These are phyloP conservation scores for Magnolia officinalis DNA, from an alignment of 164 flowering plant genomes.

Conservation along the genomic window DNA sequence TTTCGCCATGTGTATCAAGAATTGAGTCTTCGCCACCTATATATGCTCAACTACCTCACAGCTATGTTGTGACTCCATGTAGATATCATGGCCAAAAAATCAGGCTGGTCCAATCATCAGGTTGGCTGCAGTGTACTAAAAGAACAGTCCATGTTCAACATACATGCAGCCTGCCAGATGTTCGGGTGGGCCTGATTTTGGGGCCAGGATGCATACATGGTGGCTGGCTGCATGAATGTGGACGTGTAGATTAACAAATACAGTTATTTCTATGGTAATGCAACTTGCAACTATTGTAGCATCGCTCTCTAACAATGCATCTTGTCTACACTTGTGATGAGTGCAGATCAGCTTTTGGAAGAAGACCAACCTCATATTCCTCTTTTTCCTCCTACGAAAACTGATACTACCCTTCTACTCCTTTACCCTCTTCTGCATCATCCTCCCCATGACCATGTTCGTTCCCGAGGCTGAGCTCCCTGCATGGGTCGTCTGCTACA, in stretches of 20 bases:
- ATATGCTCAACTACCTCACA: neutral
- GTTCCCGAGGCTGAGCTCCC: slow-evolving; percentile 98
- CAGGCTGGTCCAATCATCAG: too few species aligned
- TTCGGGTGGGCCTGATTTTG: too few species aligned
- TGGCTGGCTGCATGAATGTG: too few species aligned
- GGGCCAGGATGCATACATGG: too few species aligned
- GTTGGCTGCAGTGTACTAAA: too few species aligned
- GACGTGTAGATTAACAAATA: too few species aligned
- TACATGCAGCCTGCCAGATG: too few species aligned
- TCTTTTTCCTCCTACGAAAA: slow-evolving; percentile 89
- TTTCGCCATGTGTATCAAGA: neutral
- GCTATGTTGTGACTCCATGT: neutral
- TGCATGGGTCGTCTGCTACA: slow-evolving; percentile 91
- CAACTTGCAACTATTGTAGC: neutral
- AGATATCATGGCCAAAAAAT: neutral
- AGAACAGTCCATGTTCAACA: too few species aligned
- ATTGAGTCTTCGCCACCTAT: neutral
- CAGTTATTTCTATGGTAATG: too few species aligned
- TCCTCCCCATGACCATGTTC: slow-evolving; percentile 98
- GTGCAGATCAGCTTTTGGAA: slow-evolving; percentile 84
- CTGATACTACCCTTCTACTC: slow-evolving; percentile 91
- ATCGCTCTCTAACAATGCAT: neutral
- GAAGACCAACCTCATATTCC: slow-evolving; percentile 88
- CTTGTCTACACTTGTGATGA: neutral
- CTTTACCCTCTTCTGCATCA: slow-evolving; percentile 92